Conservation (phyloP, 495 filamentous ascomycete species). For the Daldinia vernicosa region DNA sequence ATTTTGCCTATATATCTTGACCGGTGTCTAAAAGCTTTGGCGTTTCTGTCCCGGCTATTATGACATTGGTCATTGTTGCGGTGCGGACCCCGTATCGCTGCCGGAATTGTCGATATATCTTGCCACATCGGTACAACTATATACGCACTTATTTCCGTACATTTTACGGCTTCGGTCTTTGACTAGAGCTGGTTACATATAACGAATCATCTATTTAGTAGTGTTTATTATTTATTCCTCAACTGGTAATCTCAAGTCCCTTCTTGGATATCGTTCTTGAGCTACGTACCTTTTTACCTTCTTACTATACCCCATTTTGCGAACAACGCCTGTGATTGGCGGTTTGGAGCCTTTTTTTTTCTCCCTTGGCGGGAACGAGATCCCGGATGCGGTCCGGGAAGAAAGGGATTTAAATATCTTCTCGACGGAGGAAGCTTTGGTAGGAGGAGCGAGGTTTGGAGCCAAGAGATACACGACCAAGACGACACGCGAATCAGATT, state of each 20-base stretch:
- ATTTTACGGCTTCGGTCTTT: slow-evolving; percentile 18
- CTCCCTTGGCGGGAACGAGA: slow-evolving; percentile 2
- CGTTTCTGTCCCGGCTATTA: background rate
- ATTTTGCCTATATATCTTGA: slow-evolving; percentile 15
- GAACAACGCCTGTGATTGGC: slow-evolving; percentile 15
- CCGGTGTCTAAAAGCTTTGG: background rate
- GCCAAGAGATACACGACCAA: slow-evolving; percentile 34
- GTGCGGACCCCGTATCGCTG: background rate
- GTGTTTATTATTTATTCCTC: slow-evolving; percentile 38
- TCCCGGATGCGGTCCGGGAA: background rate
- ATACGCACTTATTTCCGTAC: slow-evolving; percentile 6
- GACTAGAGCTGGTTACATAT: slow-evolving; percentile 29
- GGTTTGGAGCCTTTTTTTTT: slow-evolving; percentile 30
- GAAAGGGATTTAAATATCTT: slow-evolving; percentile 1
- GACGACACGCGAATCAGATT: slow-evolving; percentile 41
- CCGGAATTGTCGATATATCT: slow-evolving; percentile 16
- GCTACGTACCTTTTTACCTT: slow-evolving; percentile 31
- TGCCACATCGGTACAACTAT: slow-evolving; percentile 6
- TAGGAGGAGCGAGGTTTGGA: slow-evolving; percentile 17
- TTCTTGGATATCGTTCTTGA: slow-evolving; percentile 32
- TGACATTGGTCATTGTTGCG: background rate
- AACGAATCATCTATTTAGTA: slow-evolving; percentile 39
- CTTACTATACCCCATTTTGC: slow-evolving; percentile 39
- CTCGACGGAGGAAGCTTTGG: slow-evolving; percentile 11
- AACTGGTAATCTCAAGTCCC: slow-evolving; percentile 18